These are phyloP conservation scores for Sporisorium reilianum DNA, from an alignment of 1,284 basidiomycete genomes.

Conservation along the genomic window DNA sequence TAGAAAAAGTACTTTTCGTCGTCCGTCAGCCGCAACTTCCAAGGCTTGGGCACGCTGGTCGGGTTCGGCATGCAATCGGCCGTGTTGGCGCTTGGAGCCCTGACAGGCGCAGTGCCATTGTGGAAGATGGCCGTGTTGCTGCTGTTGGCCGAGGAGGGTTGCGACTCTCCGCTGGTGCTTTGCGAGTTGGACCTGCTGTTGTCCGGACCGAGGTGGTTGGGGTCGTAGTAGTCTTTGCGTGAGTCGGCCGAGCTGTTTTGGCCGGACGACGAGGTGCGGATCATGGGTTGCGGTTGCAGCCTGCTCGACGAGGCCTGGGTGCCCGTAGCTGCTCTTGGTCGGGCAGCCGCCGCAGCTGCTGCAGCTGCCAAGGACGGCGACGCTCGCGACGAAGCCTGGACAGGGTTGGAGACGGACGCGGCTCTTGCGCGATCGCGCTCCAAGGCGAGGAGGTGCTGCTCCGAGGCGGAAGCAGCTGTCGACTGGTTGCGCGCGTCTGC, in stretches of 20 bases:
- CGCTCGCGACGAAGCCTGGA: slow-evolving; percentile 8
- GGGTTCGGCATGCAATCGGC: slow-evolving; percentile 48
- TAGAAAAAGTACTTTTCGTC: slow-evolving; percentile 56
- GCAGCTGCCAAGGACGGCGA: slow-evolving; percentile 26
- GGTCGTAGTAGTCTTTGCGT: slow-evolving; percentile 58
- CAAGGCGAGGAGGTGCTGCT: slow-evolving; percentile 25
- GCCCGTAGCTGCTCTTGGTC: slow-evolving; percentile 54
- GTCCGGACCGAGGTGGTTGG: slow-evolving; percentile 80
- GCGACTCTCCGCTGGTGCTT: slow-evolving; percentile 27
- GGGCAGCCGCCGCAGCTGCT: slow-evolving; percentile 13
- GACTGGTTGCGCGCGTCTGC: slow-evolving; percentile 8
- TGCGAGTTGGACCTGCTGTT: slow-evolving; percentile 22
- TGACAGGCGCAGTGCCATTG: slow-evolving; percentile 29
- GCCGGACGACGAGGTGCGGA: slow-evolving; percentile 22
- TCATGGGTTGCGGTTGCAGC: slow-evolving; percentile 22
- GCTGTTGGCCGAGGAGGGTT: slow-evolving; percentile 33
- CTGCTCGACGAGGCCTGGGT: slow-evolving; percentile 21
- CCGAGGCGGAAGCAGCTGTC: slow-evolving; percentile 8
- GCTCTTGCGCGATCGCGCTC: slow-evolving; percentile 33
- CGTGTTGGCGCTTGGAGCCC: slow-evolving; percentile 35
- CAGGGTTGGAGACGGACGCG: slow-evolving; percentile 29
- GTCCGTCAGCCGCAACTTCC: slow-evolving; percentile 47
- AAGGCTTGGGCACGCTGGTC: slow-evolving; percentile 44
- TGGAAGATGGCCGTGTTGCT: slow-evolving; percentile 47
- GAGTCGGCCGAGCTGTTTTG: slow-evolving; percentile 33